Evolutionary conservation across 495 filamentous ascomycete species (phyloP), one percentile per base, ranked within the genome.

Genomic region (Letharia columbiana): DNA sequence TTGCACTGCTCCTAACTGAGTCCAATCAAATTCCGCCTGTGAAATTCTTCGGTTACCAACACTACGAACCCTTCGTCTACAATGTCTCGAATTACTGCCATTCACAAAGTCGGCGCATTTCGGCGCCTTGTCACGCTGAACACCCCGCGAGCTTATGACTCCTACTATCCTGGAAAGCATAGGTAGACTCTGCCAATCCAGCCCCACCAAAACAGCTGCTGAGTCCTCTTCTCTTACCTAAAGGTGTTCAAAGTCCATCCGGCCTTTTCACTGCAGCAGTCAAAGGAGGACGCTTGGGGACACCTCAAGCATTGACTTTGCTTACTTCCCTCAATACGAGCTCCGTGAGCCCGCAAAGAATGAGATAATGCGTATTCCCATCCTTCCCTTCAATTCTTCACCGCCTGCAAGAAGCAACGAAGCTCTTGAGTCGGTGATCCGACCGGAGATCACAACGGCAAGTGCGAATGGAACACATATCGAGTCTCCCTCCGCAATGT

Each of bases 281-380:
- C 52, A 35, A 42, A 61, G 20, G 2, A 47, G 23, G 35, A 72
- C 81, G 65, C 75, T 81, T 65, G 77, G 80, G 67, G 85, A 87
- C 77, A 76, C 74, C 66, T 85, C 83, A 50, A 82, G 84, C 40
- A 84, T 88, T 62, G 86, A 87, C 77, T 85, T 87, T 68, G 80
- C 80, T 70, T 86, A 81, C 78, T 76, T 88, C 74, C 86, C 86
- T 41, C 76, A 79, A 62, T 74, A 76, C 59, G 78, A 80, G 61
- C 66, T 81, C 28, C 78, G 81, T 47, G 68, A 73, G 12, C 63
- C 74, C 13, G 33, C 70, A 47, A 72, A 72, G 11, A 54, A 65
- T 20, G 67, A 71, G 45, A 45, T 62, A 47, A 59, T 75, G 23
- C 80, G 77, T 61, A 77, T 86, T 61, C 84, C 84, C 69, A 76